Evolutionary conservation across 352 stramenopile genomes (phyloP).

Genomic region (Pythium monospermum): DNA sequence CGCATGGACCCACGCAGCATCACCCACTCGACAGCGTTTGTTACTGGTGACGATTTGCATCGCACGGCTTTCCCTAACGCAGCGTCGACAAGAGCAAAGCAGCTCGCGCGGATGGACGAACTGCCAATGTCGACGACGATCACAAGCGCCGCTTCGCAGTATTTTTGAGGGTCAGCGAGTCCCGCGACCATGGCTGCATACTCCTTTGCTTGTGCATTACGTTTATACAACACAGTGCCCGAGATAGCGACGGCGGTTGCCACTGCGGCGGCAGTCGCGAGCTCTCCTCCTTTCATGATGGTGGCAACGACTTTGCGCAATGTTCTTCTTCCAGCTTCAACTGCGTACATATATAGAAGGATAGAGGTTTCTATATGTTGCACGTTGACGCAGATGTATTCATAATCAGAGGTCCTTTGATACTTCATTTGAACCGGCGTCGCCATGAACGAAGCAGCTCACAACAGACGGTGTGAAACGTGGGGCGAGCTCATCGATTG

Average conservation of each 20-base stretch:
- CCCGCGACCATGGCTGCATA: slow-evolving; percentile 24
- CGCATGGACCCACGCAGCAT: slow-evolving; percentile 61
- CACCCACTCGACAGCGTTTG: slow-evolving; percentile 39
- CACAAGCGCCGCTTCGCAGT: slow-evolving; percentile 39
- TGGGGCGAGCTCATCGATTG: neutral
- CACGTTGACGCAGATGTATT: neutral
- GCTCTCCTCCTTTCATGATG: slow-evolving; percentile 16
- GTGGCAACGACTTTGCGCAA: too few species aligned
- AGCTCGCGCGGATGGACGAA: slow-evolving; percentile 89
- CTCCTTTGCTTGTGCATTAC: slow-evolving; percentile 12
- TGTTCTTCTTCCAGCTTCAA: too few species aligned
- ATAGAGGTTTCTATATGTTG: neutral
- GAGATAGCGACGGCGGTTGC: slow-evolving; percentile 5
- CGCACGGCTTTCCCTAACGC: neutral
- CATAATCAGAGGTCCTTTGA: neutral
- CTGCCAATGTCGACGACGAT: slow-evolving; percentile 91
- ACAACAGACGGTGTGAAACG: neutral
- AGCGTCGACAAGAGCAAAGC: slow-evolving; percentile 59
- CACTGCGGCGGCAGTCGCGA: slow-evolving; percentile 21
- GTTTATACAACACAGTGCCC: slow-evolving; percentile 14
- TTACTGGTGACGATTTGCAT: neutral
- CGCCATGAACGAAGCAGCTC: too few species aligned
- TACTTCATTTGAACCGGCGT: too few species aligned
- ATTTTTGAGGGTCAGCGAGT: slow-evolving; percentile 32
- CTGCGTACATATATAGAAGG: neutral